Evolutionary conservation across 2,329 filamentous ascomycete species (phyloP), one percentile per base, ranked within the genome.

Genomic region (Cercospora berteroae): DNA sequence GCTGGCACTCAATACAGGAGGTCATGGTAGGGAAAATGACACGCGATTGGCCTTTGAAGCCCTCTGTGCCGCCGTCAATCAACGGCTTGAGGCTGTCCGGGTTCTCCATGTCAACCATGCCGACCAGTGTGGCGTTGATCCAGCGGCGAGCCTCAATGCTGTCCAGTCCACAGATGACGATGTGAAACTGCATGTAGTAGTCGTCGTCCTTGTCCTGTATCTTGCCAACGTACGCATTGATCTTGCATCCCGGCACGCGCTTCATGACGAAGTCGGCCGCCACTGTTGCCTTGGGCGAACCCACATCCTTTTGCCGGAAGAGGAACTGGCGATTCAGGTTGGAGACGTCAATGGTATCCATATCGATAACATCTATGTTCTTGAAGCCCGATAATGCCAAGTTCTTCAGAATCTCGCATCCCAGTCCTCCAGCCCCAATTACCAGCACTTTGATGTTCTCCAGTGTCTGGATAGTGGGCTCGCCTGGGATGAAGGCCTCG

Each of bases 291-390:
- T 99, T 99, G 73, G 87, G 92, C 76, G 93, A 94, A 42, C 96
- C 95, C 29, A 99, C 94, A 78, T 99, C 95, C 68, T 88, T 84
- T 74, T 94, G 87, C 23, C 95, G 92, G 81, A 99, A 99, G 67
- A 99, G 88, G 77, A 99, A 99, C 76, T 99, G 95, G 50, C 95
- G 90, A 80, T 99, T 99, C 23, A 99, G 86, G 79, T 99, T 99
- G 60, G 94, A 97, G 68, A 99, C 94, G 77, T 99, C 95, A 79
- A 99, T 99, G 1, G 94, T 99, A 80, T 99, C 93, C 95, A 99
- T 99, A 81, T 99, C 95, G 75, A 99, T 98, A 67, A 99, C 95
- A 82, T 99, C 93, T 73, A 99, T 97, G 76, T 97, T 88, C 80
- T 91, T 96, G 83, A 99, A 99, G 29, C 94, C 93, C 1, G 94